phyloP scores from a whole-genome alignment of 495 filamentous ascomycete species.

The Hypoxylon fuscum region DNA sequence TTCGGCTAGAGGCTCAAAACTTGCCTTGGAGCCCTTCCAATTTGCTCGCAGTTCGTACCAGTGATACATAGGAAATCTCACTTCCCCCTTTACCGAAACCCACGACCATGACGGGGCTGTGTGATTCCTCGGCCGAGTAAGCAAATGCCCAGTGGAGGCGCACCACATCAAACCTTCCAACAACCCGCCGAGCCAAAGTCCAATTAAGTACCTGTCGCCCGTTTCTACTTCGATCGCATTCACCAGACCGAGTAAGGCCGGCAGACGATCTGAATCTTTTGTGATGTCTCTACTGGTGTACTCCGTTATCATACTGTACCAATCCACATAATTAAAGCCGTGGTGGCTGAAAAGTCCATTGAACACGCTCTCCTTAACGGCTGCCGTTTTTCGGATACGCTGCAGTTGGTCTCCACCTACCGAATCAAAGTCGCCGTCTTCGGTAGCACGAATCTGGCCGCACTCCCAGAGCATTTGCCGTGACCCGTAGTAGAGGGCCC shows the following conservation, averaged over 20 bases:
- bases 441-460: slow-evolving; percentile 20
- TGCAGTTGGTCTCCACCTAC: slow-evolving; percentile 24
- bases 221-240: slow-evolving; percentile 17
- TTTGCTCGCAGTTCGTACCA: slow-evolving; percentile 26
- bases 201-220: slow-evolving; percentile 34
- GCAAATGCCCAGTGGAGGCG: slow-evolving; percentile 7
- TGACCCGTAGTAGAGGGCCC: slow-evolving; percentile 38
- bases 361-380: slow-evolving; percentile 19
- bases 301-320: slow-evolving; percentile 41
- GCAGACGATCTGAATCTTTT: slow-evolving; percentile 44
- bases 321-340: slow-evolving; percentile 27
- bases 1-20: slow-evolving; percentile 34
- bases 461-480: slow-evolving; percentile 48
- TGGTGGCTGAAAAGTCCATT: neutral
- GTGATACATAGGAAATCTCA: slow-evolving; percentile 36
- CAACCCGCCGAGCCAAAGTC: slow-evolving; percentile 40
- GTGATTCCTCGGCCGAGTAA: slow-evolving; percentile 10
- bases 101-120: slow-evolving; percentile 52
- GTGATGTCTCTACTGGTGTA: slow-evolving; percentile 43
- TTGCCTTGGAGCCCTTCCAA: slow-evolving; percentile 24
- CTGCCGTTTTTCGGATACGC: slow-evolving; percentile 20
- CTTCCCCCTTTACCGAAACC: slow-evolving; percentile 43
- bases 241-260: slow-evolving; percentile 47
- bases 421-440: slow-evolving; percentile 30
- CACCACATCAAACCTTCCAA: slow-evolving; percentile 43